phyloP scores from a whole-genome alignment of 2,329 filamentous ascomycete genomes.

The Paraphoma chrysanthemicola region DNA sequence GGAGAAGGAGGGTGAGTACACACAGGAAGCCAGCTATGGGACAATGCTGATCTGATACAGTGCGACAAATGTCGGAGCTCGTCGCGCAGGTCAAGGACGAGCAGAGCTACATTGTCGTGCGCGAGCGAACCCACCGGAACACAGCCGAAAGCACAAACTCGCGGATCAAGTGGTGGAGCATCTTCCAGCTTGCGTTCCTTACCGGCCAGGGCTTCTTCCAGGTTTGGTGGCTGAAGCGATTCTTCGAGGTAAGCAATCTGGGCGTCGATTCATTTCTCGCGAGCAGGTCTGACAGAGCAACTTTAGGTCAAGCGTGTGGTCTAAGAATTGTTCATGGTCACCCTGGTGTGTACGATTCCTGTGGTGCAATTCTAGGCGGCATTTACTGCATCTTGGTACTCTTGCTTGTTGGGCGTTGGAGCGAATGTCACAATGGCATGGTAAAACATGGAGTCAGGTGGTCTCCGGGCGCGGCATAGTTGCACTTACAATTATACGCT shows the following conservation, averaged over 20 bases:
- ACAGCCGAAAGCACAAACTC: slow-evolving; percentile 98
- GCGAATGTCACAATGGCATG: slow-evolving; percentile 9
- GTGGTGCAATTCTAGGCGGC: neutral
- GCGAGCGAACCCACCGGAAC: slow-evolving; percentile 96
- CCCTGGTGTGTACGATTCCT: no score
- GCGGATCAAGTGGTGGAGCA: slow-evolving; percentile 99
- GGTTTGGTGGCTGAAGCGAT: slow-evolving; percentile 98
- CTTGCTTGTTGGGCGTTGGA: slow-evolving; percentile 26
- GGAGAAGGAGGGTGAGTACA: slow-evolving; percentile 78
- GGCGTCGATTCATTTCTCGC: neutral
- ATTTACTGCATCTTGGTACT: slow-evolving; percentile 1
- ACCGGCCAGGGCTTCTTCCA: slow-evolving; percentile 95
- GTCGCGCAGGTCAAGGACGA: slow-evolving; percentile 95
- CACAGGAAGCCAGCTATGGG: no score
- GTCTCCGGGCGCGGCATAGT: neutral
- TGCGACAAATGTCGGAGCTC: slow-evolving; percentile 82
- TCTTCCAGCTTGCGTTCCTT: slow-evolving; percentile 91
- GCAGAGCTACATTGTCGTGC: slow-evolving; percentile 93
- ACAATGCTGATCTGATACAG: slow-evolving; percentile 52
- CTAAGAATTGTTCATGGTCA: slow-evolving; percentile 8
- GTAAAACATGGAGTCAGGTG: slow-evolving; percentile 17
- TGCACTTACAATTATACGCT: no score
- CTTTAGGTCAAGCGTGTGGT: slow-evolving; percentile 44
- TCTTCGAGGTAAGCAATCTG: slow-evolving; percentile 75
- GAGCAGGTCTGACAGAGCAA: no score